Evolutionary conservation across 805 yeast genomes (phyloP).

Genomic region (Tetrapisispora pingtungensis): DNA sequence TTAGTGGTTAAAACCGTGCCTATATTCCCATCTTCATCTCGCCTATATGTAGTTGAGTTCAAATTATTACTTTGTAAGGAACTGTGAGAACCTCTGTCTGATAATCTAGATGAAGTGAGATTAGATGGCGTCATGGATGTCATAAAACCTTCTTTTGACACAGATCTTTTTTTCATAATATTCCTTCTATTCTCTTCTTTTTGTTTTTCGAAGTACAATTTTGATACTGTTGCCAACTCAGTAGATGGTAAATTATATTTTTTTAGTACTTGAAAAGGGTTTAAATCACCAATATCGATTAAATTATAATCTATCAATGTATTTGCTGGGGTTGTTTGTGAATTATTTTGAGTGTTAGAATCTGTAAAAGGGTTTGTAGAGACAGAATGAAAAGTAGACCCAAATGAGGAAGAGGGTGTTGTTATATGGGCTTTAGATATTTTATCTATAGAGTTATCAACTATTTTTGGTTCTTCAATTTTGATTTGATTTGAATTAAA

Average conservation of each 20-base stretch:
- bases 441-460: background rate
- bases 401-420: conserved; percentile 1
- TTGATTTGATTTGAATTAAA: background rate
- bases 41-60: background rate
- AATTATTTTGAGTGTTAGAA: background rate
- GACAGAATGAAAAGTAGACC: background rate
- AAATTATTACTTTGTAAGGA: background rate
- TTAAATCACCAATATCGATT: conserved; percentile 31
- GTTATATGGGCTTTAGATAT: background rate
- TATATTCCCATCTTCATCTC: background rate
- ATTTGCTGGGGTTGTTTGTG: background rate
- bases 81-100: background rate
- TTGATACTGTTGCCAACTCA: conserved; percentile 31
- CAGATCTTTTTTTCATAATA: conserved; percentile 19
- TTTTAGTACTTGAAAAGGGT: conserved; percentile 33
- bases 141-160: conserved; percentile 8
- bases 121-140: background rate
- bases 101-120: background rate
- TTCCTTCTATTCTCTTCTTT: conserved; percentile 26
- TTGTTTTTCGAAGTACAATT: conserved; percentile 31
- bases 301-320: conserved; percentile 8
- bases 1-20: background rate
- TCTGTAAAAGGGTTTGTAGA: background rate
- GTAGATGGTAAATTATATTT: conserved; percentile 29
- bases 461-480: background rate